Percentiles rank a stretch among this genome's conserved stretches.
Conservation (phyloP, 768 basidiomycete genomes). For the Pholiota microspora region DNA sequence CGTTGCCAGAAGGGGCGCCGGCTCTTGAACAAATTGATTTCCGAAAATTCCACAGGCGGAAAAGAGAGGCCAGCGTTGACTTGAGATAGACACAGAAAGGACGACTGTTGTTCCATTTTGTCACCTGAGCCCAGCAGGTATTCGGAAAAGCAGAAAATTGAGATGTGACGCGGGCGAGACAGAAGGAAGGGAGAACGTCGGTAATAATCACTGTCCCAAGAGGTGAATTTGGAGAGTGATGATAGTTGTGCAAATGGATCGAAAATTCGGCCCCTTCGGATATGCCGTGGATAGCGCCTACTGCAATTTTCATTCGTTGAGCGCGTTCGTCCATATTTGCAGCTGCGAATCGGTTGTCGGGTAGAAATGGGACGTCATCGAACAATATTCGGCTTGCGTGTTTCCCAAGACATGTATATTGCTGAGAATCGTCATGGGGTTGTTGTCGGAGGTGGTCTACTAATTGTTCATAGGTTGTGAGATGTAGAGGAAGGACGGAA, state of each 20-base stretch:
- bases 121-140: slow-evolving; percentile 51
- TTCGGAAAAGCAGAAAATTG: slow-evolving; percentile 26
- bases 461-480: slow-evolving; percentile 48
- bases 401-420: slow-evolving; percentile 48
- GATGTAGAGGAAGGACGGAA: slow-evolving; percentile 48
- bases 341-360: slow-evolving; percentile 46
- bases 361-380: slow-evolving; percentile 51
- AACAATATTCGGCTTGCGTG: slow-evolving; percentile 52
- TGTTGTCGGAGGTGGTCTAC: slow-evolving; percentile 36
- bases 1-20: slow-evolving; percentile 32
- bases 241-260: slow-evolving; percentile 59
- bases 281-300: slow-evolving; percentile 62
- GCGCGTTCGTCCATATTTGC: slow-evolving; percentile 37
- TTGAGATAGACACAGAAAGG: slow-evolving; percentile 56
- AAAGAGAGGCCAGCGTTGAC: slow-evolving; percentile 43
- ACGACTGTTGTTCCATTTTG: slow-evolving; percentile 50
- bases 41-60: slow-evolving; percentile 42
- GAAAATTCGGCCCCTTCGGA: slow-evolving; percentile 62
- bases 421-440: slow-evolving; percentile 40
- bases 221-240: slow-evolving; percentile 54
- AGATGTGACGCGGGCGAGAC: slow-evolving; percentile 43
- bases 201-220: slow-evolving; percentile 49
- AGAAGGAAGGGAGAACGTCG: slow-evolving; percentile 60
- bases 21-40: slow-evolving; percentile 32
- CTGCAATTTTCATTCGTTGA: slow-evolving; percentile 44